Evolutionary conservation across 805 yeast genomes (phyloP).

Genomic region (Zygosaccharomyces siamensis): DNA sequence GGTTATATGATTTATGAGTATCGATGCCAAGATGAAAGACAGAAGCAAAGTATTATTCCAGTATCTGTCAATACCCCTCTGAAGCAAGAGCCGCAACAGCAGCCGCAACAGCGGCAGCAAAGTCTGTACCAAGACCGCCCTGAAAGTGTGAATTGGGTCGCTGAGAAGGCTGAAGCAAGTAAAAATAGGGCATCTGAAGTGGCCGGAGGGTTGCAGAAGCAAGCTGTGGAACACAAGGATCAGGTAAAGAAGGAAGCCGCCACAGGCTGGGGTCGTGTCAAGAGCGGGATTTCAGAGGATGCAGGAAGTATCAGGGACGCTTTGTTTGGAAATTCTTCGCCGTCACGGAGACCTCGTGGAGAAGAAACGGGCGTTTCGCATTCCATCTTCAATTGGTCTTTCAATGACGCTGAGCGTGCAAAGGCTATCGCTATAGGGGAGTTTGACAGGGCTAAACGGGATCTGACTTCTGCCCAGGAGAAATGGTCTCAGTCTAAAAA

Average conservation of each 20-base stretch:
- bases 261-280: slow-evolving; percentile 15
- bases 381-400: slow-evolving; percentile 30
- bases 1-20: slow-evolving; percentile 27
- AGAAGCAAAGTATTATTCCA: slow-evolving; percentile 15
- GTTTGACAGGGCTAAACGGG: slow-evolving; percentile 28
- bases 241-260: slow-evolving; percentile 7
- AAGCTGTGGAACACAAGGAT: slow-evolving; percentile 4
- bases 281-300: slow-evolving; percentile 14
- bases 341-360: slow-evolving; percentile 9
- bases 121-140: not conserved
- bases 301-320: slow-evolving; percentile 16
- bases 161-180: slow-evolving; percentile 11
- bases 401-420: slow-evolving; percentile 28
- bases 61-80: slow-evolving; percentile 4
- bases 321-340: slow-evolving; percentile 7
- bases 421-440: slow-evolving; percentile 31
- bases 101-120: not conserved
- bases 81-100: not conserved
- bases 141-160: slow-evolving; percentile 9
- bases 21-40: slow-evolving; percentile 19
- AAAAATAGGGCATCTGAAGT: slow-evolving; percentile 10
- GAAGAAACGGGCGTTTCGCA: slow-evolving; percentile 19
- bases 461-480: slow-evolving; percentile 21
- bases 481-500: slow-evolving; percentile 14
- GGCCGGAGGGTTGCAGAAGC: slow-evolving; percentile 8